Evolutionary conservation across 2,329 filamentous ascomycete species (phyloP).

Genomic region (Diaporthe sp.): DNA sequence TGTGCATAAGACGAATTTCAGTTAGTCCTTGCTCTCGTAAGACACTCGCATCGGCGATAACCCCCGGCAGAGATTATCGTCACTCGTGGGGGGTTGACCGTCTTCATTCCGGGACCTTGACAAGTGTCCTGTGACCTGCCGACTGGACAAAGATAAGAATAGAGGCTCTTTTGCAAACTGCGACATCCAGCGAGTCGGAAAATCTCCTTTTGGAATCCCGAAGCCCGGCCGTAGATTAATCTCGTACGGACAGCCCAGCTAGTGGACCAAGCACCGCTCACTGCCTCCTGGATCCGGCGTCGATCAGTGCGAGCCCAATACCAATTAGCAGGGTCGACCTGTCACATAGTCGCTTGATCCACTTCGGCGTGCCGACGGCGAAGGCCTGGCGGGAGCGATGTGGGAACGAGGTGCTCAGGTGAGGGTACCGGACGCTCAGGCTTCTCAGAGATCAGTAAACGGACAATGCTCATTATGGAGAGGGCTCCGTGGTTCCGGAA

Average conservation of each 20-base stretch:
- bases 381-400: not conserved
- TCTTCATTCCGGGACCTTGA: not conserved
- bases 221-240: slow-evolving; percentile 14
- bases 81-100: not conserved
- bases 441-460: not conserved
- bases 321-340: slow-evolving; percentile 6
- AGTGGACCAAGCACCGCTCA: slow-evolving; percentile 6
- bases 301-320: slow-evolving; percentile 16
- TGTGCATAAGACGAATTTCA: not conserved
- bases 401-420: not conserved
- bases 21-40: too few species aligned
- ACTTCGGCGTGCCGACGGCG: slow-evolving; percentile 7
- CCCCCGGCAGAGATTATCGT: not conserved
- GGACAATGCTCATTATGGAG: not conserved
- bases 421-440: not conserved
- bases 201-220: not conserved
- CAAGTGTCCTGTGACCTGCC: not conserved
- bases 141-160: not conserved
- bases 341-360: not conserved
- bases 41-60: not conserved
- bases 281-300: slow-evolving; percentile 19
- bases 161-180: not conserved
- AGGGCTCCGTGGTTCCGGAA: too few species aligned
- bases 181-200: not conserved
- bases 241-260: not conserved